Conservation (phyloP, 169 alveolate genomes). For the Babesia bovis region DNA sequence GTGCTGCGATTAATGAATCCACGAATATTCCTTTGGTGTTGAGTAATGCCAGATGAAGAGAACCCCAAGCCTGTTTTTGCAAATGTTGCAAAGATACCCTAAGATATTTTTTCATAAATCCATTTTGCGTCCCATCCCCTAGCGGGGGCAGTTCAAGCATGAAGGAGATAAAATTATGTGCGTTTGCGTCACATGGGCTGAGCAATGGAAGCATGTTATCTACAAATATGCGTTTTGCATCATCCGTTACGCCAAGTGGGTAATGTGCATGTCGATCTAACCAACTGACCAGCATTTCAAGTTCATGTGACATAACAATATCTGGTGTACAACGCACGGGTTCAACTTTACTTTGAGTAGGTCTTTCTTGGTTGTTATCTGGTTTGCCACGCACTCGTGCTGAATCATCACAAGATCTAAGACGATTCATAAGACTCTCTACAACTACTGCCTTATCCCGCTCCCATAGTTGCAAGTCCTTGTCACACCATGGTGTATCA, state of each 20-base stretch:
- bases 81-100: conserved; percentile 42
- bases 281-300: conserved; percentile 56
- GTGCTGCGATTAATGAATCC: conserved; percentile 37
- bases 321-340: conserved; percentile 30
- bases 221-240: conserved; percentile 40
- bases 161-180: conserved; percentile 37
- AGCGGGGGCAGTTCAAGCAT: conserved; percentile 41
- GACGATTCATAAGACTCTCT: conserved; percentile 46
- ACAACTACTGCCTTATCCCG: conserved; percentile 54
- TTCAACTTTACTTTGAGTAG: not conserved
- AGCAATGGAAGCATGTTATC: conserved; percentile 55
- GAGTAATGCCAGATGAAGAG: conserved; percentile 49
- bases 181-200: conserved; percentile 14
- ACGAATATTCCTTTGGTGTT: conserved; percentile 57
- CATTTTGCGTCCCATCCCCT: conserved; percentile 34
- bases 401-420: conserved; percentile 4
- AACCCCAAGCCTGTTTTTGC: conserved; percentile 59
- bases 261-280: conserved; percentile 33
- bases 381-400: not conserved
- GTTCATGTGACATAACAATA: conserved; percentile 45
- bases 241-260: conserved; percentile 10
- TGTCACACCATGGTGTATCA: conserved; percentile 24
- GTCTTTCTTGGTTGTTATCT: not conserved
- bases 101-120: conserved; percentile 36
- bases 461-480: conserved; percentile 68